Conservation (phyloP, 192 early-diverging fungal species). For the Coemansia sp. region DNA sequence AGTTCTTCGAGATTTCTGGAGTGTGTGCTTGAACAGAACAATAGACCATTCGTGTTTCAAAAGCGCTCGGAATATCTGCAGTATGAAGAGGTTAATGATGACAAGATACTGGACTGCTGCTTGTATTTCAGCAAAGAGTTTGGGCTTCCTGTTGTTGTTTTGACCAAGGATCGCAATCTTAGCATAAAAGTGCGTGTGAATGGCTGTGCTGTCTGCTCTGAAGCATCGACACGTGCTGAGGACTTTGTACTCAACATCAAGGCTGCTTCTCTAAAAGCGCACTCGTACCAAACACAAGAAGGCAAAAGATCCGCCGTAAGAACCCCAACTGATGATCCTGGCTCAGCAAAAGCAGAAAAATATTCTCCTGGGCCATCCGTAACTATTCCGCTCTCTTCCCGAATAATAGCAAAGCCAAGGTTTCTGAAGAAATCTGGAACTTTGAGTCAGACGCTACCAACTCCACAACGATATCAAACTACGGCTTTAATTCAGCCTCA, state of each 20-base stretch:
- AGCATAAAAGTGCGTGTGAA: slow-evolving; percentile 41
- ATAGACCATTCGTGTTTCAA: slow-evolving; percentile 36
- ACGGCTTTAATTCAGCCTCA: not conserved
- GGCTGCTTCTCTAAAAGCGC: not conserved
- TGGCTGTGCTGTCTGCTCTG: slow-evolving; percentile 23
- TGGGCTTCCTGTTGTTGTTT: slow-evolving; percentile 34
- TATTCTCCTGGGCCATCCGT: no score
- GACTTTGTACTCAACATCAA: slow-evolving; percentile 24
- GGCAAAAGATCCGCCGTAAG: not conserved
- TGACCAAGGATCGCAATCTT: slow-evolving; percentile 42
- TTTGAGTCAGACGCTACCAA: not conserved
- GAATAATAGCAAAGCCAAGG: not conserved
- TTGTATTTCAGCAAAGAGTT: slow-evolving; percentile 36
- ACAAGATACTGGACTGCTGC: slow-evolving; percentile 51
- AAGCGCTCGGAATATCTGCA: slow-evolving; percentile 42
- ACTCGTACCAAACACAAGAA: not conserved
- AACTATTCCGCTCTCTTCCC: no score
- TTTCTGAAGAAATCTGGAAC: not conserved
- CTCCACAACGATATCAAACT: not conserved
- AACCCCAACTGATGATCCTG: no score
- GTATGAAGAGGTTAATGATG: slow-evolving; percentile 27
- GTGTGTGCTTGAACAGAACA: slow-evolving; percentile 12
- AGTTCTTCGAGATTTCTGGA: slow-evolving; percentile 41
- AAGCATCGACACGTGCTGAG: not conserved
- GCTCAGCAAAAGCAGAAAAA: no score